Base-by-base conservation (phyloP, 805 yeast genomes). In the Saturnispora gosingensis region DNA sequence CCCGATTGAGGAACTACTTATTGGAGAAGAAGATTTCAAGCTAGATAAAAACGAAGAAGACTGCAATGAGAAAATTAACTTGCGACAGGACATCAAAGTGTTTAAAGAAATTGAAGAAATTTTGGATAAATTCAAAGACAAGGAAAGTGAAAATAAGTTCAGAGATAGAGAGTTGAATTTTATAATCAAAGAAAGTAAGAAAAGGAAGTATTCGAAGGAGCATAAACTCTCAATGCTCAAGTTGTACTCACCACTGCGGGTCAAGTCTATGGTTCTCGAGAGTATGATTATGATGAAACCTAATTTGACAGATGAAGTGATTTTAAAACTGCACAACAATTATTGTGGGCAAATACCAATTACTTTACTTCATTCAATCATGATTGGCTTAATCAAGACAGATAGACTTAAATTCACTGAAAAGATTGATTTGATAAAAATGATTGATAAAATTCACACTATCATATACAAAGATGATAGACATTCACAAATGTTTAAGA, bases 301-400 rank as follows among this genome's bases (percentile, higher is more conserved):
- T 13, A 50, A 53, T 15, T 48, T 47, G 24, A 46, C 56, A 10
- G 54, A 54, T 45, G 49, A 45, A 4, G 32, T 63, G 25, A 45
- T 61, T 0, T 20, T 51, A 3, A 53, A 57, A 42, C 51, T 56
- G 24, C 58, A 55, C 52, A 27, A 18, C 4, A 63, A 63, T 46
- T 65, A 61, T 49, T 46, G 53, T 3, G 51, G 53, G 10, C 58
- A 58, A 25, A 53, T 63, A 13, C 69, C 69, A 24, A 25, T 58
- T 3, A 28, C 49, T 2, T 45, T 65, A 32, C 47, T 64, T 3
- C 66, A 64, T 40, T 60, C 62, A n/a, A 49, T 56, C 10, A 56
- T 61, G 58, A 48, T 64, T 22, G 64, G 64, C 13, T 25, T 62
- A 3, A 50, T 64, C 18, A 34, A 46, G 11, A 34, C 27, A 10